Percentiles rank a stretch among this genome's conserved stretches.
Evolutionary conservation across 208 protist genomes (phyloP).

Genomic region (Trypanosoma vivax): DNA sequence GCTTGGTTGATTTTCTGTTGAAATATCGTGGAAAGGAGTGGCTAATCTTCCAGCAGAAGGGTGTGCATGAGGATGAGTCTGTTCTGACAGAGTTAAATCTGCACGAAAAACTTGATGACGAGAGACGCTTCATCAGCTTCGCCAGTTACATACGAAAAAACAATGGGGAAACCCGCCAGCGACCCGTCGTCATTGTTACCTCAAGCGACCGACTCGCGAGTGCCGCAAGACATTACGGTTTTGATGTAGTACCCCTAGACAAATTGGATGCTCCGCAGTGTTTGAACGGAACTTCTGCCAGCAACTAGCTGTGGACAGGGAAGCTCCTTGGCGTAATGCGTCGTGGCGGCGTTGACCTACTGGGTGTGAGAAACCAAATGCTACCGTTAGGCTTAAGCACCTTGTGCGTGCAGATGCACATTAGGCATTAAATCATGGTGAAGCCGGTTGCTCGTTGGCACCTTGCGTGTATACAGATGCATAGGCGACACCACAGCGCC

Average conservation of each 20-base stretch:
- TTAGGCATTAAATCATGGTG: too few relatives aligned
- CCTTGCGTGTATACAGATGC: too few relatives aligned
- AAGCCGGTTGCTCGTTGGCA: too few relatives aligned
- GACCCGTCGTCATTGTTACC: constrained; percentile 17
- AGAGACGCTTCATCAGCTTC: constrained; percentile 1
- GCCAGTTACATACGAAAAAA: neutral
- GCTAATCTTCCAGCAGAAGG: constrained; percentile 14
- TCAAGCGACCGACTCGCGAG: neutral
- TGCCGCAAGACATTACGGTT: neutral
- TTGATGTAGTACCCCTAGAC: neutral
- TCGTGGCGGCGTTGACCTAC: too few relatives aligned
- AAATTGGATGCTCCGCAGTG: neutral
- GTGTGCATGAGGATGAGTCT: neutral
- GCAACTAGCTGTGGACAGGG: too few relatives aligned
- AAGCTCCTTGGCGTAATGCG: too few relatives aligned
- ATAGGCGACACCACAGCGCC: too few relatives aligned
- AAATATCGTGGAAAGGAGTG: neutral
- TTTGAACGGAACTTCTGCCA: too few relatives aligned
- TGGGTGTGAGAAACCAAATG: too few relatives aligned
- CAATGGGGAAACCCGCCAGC: neutral
- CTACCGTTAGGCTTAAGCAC: too few relatives aligned
- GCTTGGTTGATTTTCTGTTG: constrained; percentile 11
- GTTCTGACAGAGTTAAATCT: constrained; percentile 1
- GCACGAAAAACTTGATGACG: neutral
- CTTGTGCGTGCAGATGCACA: too few relatives aligned